Percentiles rank a stretch among this genome's conserved stretches.
phyloP scores from a whole-genome alignment of 2,329 filamentous ascomycete genomes.

The Diaporthe velutina region DNA sequence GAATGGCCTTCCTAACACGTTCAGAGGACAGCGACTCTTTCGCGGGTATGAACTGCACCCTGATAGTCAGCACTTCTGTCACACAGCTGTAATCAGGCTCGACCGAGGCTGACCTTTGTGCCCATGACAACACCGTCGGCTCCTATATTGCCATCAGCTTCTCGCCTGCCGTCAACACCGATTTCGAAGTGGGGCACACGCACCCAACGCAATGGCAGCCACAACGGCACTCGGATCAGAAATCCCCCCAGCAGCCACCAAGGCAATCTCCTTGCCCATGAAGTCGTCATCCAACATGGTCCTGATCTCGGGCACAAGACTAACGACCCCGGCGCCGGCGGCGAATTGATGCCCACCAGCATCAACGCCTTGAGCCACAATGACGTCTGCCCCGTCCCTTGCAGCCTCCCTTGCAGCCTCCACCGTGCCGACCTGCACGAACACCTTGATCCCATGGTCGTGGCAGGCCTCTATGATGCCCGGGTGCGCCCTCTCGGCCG shows the following conservation, averaged over 20 bases:
- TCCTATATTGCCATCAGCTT: conserved; percentile 45
- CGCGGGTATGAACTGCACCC: conserved; percentile 56
- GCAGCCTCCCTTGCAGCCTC: conserved; percentile 64
- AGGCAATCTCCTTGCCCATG: conserved; percentile 48
- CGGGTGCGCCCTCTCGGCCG: conserved; percentile 46
- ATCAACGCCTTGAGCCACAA: conserved; percentile 74
- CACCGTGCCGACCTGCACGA: conserved; percentile 74
- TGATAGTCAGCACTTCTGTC: conserved; percentile 3
- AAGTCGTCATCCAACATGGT: conserved; percentile 58
- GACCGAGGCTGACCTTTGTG: conserved; percentile 48
- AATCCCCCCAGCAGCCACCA: conserved; percentile 73
- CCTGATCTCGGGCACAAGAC: conserved; percentile 69
- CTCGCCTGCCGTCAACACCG: neutral
- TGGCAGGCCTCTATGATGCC: conserved; percentile 53
- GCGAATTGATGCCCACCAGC: conserved; percentile 74
- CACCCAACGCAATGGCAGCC: conserved; percentile 67
- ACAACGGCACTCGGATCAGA: conserved; percentile 67
- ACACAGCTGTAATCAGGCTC: neutral
- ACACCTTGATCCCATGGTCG: conserved; percentile 59
- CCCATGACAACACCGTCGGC: conserved; percentile 60
- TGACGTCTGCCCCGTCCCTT: conserved; percentile 64
- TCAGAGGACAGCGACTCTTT: conserved; percentile 58
- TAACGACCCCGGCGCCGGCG: conserved; percentile 65
- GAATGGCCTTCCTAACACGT: conserved; percentile 54
- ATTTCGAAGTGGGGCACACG: conserved; percentile 39